Percentiles rank a stretch among this genome's conserved stretches.
Evolutionary conservation across 1,284 basidiomycete genomes (phyloP).

Genomic region (Fomitopsis betulina): DNA sequence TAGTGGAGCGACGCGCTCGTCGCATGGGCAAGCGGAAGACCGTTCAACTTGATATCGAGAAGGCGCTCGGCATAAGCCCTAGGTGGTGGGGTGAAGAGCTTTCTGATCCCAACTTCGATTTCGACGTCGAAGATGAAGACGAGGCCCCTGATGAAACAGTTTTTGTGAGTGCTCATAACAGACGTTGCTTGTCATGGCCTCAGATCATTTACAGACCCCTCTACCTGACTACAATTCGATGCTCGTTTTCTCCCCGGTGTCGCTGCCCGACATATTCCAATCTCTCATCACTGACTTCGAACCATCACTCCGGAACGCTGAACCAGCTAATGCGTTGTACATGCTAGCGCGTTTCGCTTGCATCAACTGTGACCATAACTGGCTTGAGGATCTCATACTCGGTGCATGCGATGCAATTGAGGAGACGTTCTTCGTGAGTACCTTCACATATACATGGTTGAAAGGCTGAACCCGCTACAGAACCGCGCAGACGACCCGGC

Average conservation of each 20-base stretch:
- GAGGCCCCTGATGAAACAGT: conserved; percentile 29
- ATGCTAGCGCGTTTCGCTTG: conserved; percentile 86
- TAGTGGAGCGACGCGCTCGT: conserved; percentile 53
- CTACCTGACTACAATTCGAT: conserved; percentile 71
- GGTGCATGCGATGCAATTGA: conserved; percentile 92
- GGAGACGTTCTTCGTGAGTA: conserved; percentile 83
- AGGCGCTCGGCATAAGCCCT: conserved; percentile 48
- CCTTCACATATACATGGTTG: neutral
- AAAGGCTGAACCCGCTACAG: conserved; percentile 34
- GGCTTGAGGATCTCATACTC: conserved; percentile 90
- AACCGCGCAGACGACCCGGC: conserved; percentile 81
- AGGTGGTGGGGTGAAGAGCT: conserved; percentile 63
- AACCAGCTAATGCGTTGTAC: conserved; percentile 82
- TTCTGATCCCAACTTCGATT: conserved; percentile 29
- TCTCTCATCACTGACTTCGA: conserved; percentile 73
- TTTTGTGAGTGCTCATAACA: conserved; percentile 43
- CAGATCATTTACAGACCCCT: conserved; percentile 45
- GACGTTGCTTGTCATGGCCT: conserved; percentile 5
- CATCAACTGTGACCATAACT: conserved; percentile 79
- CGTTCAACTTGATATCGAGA: conserved; percentile 51
- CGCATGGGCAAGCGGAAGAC: conserved; percentile 48
- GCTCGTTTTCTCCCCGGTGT: conserved; percentile 85
- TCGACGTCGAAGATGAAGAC: conserved; percentile 42
- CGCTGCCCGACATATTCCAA: conserved; percentile 75
- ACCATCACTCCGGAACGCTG: conserved; percentile 61